Evolutionary conservation across 2,329 filamentous ascomycete species (phyloP).

Genomic region (Tolypocladium pustulatum): DNA sequence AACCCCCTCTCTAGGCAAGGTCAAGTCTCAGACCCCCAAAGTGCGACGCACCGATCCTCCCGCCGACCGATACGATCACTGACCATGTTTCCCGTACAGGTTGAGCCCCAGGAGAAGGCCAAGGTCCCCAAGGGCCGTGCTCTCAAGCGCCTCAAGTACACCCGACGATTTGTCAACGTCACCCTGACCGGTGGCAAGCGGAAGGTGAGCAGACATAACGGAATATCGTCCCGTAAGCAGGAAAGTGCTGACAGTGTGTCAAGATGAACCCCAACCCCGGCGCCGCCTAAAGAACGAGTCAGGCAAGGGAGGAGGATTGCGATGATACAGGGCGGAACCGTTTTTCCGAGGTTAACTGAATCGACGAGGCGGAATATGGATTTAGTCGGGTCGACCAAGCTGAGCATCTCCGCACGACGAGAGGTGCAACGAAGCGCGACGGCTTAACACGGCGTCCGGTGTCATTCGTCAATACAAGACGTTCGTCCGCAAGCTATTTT

Average conservation of each 20-base stretch:
- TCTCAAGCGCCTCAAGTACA: conserved; percentile 95
- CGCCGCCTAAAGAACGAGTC: conserved; percentile 41
- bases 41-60: conserved; percentile 38
- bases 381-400: conserved; percentile 24
- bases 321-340: conserved; percentile 19
- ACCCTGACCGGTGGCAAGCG: conserved; percentile 96
- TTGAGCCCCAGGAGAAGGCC: conserved; percentile 88
- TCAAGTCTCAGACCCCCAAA: conserved; percentile 94
- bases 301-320: conserved; percentile 15
- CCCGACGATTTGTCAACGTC: conserved; percentile 96
- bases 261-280: conserved; percentile 85
- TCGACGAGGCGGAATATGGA: conserved; percentile 23
- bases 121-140: conserved; percentile 96
- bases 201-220: conserved; percentile 55
- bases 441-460: conserved; percentile 29
- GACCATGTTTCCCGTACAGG: conserved; percentile 35
- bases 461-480: conserved; percentile 30
- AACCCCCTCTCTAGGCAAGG: conserved; percentile 72
- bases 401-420: conserved; percentile 21
- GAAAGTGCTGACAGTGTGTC: conserved; percentile 13
- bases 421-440: conserved; percentile 26
- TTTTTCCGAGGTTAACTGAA: conserved; percentile 20
- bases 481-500: conserved; percentile 16
- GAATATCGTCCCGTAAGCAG: neutral
- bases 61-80: conserved; percentile 18